phyloP scores from a whole-genome alignment of 2,329 filamentous ascomycete genomes.

The Aspergillus viridinutans region DNA sequence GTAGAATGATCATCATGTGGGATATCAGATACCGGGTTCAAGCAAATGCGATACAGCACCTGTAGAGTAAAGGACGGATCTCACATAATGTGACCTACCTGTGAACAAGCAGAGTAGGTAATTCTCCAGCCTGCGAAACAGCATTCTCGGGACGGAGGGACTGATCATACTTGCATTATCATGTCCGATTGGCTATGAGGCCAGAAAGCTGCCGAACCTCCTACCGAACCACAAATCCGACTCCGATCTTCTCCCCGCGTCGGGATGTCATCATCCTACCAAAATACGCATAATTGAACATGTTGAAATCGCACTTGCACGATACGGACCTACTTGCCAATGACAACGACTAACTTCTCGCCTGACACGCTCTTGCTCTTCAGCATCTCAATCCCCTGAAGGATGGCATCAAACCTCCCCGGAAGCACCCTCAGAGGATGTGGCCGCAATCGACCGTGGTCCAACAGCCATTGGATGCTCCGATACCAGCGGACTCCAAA shows the following conservation, averaged over 20 bases:
- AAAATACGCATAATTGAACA: too few species aligned
- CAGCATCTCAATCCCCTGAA: conserved; percentile 13
- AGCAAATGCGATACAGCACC: background rate
- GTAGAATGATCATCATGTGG: background rate
- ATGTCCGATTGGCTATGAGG: background rate
- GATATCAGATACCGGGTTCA: background rate
- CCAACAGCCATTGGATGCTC: conserved; percentile 9
- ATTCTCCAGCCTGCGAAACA: too few species aligned
- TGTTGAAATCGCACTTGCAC: too few species aligned
- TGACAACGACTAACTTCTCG: conserved; percentile 12
- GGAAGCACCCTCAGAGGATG: conserved; percentile 12
- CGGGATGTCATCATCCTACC: too few species aligned
- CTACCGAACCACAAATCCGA: too few species aligned
- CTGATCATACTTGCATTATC: background rate
- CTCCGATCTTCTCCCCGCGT: too few species aligned
- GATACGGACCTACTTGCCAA: background rate
- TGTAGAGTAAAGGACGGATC: too few species aligned
- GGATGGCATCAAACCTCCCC: conserved; percentile 8
- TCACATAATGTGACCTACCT: too few species aligned
- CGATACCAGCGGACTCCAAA: conserved; percentile 2
- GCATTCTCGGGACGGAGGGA: too few species aligned
- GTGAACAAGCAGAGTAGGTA: too few species aligned
- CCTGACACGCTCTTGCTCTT: conserved; percentile 10
- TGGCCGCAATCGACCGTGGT: conserved; percentile 10
- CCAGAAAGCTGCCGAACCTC: too few species aligned